A percentile compares a stretch with the other conserved stretches of the same genome.
Evolutionary conservation across 1,284 basidiomycete species (phyloP).

Genomic region (Tetrapyrgos nigripes): DNA sequence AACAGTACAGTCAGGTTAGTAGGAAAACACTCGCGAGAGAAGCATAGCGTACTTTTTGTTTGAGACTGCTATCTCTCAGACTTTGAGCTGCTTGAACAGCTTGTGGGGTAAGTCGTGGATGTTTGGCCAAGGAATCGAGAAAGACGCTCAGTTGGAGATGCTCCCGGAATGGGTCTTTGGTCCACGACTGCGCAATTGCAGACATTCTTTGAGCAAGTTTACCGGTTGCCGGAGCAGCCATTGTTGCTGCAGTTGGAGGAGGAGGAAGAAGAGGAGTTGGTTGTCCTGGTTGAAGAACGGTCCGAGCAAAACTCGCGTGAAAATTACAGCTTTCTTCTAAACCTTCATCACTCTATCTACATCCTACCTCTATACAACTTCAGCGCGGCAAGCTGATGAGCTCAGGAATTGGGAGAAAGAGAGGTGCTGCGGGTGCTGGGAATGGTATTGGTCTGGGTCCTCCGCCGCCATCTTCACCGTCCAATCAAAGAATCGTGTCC

Average conservation of each 20-base stretch:
- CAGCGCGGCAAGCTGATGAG: no score
- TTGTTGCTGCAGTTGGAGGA: no score
- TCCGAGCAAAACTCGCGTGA: no score
- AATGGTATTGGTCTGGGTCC: neutral
- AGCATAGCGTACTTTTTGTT: constrained; percentile 62
- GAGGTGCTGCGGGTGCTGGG: neutral
- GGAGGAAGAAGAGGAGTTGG: no score
- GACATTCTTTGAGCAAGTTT: constrained; percentile 57
- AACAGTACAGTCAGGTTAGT: constrained; percentile 21
- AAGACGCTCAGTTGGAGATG: constrained; percentile 74
- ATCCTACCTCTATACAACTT: no score
- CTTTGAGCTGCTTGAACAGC: constrained; percentile 64
- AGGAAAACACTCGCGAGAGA: constrained; percentile 35
- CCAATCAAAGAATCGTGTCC: no score
- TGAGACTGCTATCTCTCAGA: constrained; percentile 58
- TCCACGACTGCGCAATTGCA: constrained; percentile 63
- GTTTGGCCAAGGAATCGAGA: constrained; percentile 65
- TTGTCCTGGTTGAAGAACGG: no score
- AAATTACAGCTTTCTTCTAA: no score
- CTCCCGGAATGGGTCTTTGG: constrained; percentile 73
- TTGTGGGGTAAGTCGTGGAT: constrained; percentile 66
- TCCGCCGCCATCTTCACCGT: neutral
- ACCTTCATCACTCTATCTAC: no score
- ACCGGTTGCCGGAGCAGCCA: constrained; percentile 38
- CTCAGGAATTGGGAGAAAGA: no score